A percentile compares a stretch with the other conserved stretches of the same genome.
phyloP scores from a whole-genome alignment of 805 yeast species.

The Wickerhamomyces sydowiorum region DNA sequence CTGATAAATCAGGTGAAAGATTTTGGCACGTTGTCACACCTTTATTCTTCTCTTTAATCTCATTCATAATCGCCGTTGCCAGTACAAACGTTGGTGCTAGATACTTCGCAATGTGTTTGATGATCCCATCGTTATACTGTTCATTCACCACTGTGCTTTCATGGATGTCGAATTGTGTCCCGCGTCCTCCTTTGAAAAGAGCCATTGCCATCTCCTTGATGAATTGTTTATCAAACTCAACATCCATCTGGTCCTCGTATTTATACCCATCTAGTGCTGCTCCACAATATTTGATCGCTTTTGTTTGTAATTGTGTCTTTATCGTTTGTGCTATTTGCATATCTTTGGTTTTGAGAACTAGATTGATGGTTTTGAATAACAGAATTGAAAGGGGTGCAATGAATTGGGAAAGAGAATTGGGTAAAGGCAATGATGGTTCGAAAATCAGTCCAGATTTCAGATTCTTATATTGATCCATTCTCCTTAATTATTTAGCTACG shows the following conservation, averaged over 20 bases:
- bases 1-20: slow-evolving; percentile 51
- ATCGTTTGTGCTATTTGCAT: slow-evolving; percentile 32
- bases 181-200: slow-evolving; percentile 55
- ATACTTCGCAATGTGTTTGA: slow-evolving; percentile 53
- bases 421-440: slow-evolving; percentile 37
- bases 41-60: slow-evolving; percentile 32
- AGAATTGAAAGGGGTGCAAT: slow-evolving; percentile 38
- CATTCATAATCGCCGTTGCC: slow-evolving; percentile 44
- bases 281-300: slow-evolving; percentile 44
- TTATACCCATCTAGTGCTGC: slow-evolving; percentile 38
- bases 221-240: slow-evolving; percentile 51
- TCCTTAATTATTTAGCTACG: not conserved
- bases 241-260: slow-evolving; percentile 52
- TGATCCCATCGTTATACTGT: slow-evolving; percentile 52
- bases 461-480: slow-evolving; percentile 18
- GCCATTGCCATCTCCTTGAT: slow-evolving; percentile 52
- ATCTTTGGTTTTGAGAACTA: slow-evolving; percentile 33
- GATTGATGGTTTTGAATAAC: slow-evolving; percentile 34
- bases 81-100: slow-evolving; percentile 51
- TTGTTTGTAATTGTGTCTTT: slow-evolving; percentile 43
- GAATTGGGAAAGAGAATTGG: slow-evolving; percentile 43
- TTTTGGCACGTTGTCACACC: slow-evolving; percentile 44
- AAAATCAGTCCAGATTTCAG: slow-evolving; percentile 38
- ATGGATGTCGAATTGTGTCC: slow-evolving; percentile 51
- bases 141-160: slow-evolving; percentile 46